Evolutionary conservation across 805 yeast species (phyloP).

Genomic region (Saturnispora kantuleensis): DNA sequence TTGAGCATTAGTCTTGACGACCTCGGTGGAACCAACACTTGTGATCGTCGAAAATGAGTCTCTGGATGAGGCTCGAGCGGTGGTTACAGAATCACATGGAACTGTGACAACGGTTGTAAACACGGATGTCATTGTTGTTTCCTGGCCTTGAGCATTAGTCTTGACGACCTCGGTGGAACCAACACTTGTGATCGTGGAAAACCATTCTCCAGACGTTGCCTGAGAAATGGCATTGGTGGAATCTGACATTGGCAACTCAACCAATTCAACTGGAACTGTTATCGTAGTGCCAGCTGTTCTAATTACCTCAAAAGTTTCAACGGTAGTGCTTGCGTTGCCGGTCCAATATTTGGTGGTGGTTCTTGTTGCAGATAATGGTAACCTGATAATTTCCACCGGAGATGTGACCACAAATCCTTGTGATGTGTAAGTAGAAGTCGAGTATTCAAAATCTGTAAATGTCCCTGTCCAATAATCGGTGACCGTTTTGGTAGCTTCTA

Average conservation of each 20-base stretch:
- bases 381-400: constrained; percentile 1
- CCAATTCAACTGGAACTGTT: background rate
- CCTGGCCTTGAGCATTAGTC: background rate
- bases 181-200: background rate
- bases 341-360: background rate
- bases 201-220: background rate
- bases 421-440: background rate
- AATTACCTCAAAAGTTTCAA: background rate
- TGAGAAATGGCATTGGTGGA: too few relatives aligned
- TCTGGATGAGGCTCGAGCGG: background rate
- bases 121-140: background rate
- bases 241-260: background rate
- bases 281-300: background rate
- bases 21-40: background rate
- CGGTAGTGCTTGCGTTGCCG: background rate
- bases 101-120: background rate
- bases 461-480: constrained; percentile 6
- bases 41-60: background rate
- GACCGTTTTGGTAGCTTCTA: background rate
- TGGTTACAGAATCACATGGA: background rate
- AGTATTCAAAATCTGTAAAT: background rate
- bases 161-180: background rate
- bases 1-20: background rate
- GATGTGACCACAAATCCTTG: background rate
- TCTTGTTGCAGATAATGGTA: constrained; percentile 1